Evolutionary conservation across 306 rosid species (phyloP), one percentile per base, ranked within the genome.

Genomic region (Nissolia schottii): DNA sequence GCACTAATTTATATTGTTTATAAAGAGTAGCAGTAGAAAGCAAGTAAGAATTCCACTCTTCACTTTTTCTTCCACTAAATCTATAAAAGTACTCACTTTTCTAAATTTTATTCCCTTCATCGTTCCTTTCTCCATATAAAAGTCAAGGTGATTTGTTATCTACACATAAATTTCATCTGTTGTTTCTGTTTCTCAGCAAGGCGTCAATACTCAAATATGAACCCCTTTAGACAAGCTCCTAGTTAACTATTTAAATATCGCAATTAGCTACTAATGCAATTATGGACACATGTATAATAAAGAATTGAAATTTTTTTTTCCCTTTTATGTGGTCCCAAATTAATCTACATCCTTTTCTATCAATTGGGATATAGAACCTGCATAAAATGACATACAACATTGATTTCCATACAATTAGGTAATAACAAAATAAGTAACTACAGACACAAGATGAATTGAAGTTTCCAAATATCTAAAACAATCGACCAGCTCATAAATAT

Each of bases 151-250:
- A 27, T 67, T 57, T 58, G 20, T n/a, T 34, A 35, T 60, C 35
- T 54, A 59, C 37, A 77, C 35, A 64, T 40, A 37, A 53, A 24
- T 73, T 67, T 49, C 53, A 50, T 77, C 46, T 20, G 37, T 64
- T 56, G 48, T 43, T 70, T 53, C 45, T 32, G 7, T 23, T 61
- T 32, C 32, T 56, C 32, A 18, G 15, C 61, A 60, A 66, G 35
- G 41, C 6, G 20, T 45, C 60, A 68, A 40, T 19, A 38, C 37
- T 64, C 58, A 78, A 74, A 25, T 28, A 14, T 46, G 37, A 69
- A 70, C 41, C 64, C 67, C 27, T 56, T 64, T 23, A 48, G 10
- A 35, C 59, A 34, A 15, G 43, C 71, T 38, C 49, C n/a, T n/a
- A n/a, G n/a, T 71, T 3, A 57, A 71, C 61, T 48, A 22, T 16